Base-by-base conservation (phyloP, 176 grass and related monocot genomes). In the Musa itinerans region DNA sequence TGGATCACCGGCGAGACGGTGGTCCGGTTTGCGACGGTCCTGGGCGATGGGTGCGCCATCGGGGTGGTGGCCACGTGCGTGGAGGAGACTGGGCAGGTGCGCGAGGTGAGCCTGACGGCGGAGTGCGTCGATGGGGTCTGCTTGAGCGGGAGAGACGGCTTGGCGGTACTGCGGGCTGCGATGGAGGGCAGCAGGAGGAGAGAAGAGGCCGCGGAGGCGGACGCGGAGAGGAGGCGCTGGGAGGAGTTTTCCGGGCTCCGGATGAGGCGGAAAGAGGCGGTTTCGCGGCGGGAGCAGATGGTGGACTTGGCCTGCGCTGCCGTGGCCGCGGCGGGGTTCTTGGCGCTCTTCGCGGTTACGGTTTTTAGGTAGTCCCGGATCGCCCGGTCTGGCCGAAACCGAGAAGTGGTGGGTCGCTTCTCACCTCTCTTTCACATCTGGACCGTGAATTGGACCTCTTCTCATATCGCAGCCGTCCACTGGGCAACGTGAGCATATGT, bases 1-100 rank as follows among this genome's bases (percentile, higher is more conserved):
- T 93, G 88, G 94, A 63, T 85, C 73, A 93, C 84, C 5, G 81
- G 75, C 10, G 90, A 93, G 74, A 80, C 76, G 12, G 21, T 91
- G 13, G 76, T 65, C n/a, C 80, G 84, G 54, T 98, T 93, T 86
- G 50, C 85, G 11, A 69, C 83, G 7, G 81, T 91, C 25, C 71
- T 84, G 11, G 77, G 73, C 29, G 65, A 49, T 27, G 61, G 52
- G 7, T 72, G 67, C 53, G 86, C 85, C 9, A 48, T 90, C 15
- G 76, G 59, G 66, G 85, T 79, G 2, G 54, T 81, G 8, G 84
- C 89, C 43, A 89, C 84, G 54, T 91, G 80, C 74, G 82, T 75
- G 63, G 84, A 89, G 49, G 65, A 84, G 3, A 15, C 49, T 10
- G 86, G 88, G 0, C 81, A 86, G 21, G 55, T 99, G 11, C 68